Percentiles rank a stretch among this genome's conserved stretches.
These are phyloP conservation scores for Agarophyton chilense DNA, from an alignment of 23 red algal genomes.

Conservation along the genomic window DNA sequence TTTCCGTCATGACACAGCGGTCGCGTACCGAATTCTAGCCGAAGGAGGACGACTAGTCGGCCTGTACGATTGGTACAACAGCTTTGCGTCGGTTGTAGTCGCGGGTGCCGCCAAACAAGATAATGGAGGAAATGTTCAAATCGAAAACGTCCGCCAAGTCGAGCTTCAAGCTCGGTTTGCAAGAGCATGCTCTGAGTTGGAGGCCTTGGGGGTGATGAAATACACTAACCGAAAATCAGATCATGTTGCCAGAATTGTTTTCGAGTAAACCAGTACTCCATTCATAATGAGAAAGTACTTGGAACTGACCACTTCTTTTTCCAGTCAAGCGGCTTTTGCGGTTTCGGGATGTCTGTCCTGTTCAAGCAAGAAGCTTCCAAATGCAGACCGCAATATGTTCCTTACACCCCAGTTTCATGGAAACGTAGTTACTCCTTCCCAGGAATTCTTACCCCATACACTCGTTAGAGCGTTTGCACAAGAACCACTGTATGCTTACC, in stretches of 20 bases:
- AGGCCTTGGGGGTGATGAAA: slow-evolving; percentile 53
- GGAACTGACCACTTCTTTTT: too few relatives aligned
- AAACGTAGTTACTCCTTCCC: neutral
- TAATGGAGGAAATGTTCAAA: slow-evolving; percentile 7
- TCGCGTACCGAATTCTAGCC: slow-evolving; percentile 40
- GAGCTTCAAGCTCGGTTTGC: slow-evolving; percentile 56
- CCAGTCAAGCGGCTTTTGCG: too few relatives aligned
- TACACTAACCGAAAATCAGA: slow-evolving; percentile 63
- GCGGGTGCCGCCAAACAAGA: neutral
- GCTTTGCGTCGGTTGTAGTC: slow-evolving; percentile 27
- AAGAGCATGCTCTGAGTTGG: slow-evolving; percentile 50
- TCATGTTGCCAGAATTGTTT: slow-evolving; percentile 42
- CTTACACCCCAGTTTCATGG: too few relatives aligned
- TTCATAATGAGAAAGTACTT: too few relatives aligned
- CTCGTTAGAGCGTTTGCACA: neutral
- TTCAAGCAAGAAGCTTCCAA: too few relatives aligned
- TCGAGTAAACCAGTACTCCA: slow-evolving; percentile 30
- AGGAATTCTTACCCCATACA: neutral
- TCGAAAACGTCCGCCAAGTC: slow-evolving; percentile 6
- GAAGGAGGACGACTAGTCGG: slow-evolving; percentile 51
- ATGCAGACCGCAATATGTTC: too few relatives aligned
- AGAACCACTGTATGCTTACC: neutral
- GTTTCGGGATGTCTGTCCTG: too few relatives aligned
- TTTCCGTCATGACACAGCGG: slow-evolving; percentile 4
- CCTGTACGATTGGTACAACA: slow-evolving; percentile 67